Evolutionary conservation across 2,329 filamentous ascomycete species (phyloP).

Genomic region (Dactylellina drechsleri): DNA sequence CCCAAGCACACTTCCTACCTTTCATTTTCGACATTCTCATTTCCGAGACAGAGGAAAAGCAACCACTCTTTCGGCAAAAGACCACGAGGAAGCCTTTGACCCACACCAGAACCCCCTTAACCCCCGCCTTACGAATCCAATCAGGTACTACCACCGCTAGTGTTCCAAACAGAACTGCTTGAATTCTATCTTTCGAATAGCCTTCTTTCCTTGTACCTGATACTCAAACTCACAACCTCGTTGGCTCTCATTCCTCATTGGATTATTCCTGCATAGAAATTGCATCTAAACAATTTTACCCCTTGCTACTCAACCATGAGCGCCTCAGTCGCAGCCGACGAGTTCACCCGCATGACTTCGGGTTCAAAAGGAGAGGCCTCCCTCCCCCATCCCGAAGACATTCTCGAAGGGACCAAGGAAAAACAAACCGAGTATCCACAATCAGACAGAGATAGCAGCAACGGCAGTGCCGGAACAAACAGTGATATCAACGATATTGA

Average conservation of each 20-base stretch:
- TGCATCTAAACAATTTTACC: conserved; percentile 42
- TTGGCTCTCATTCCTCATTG: conserved; percentile 55
- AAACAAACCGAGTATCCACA: conserved; percentile 47
- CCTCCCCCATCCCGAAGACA: conserved; percentile 58
- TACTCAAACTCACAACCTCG: conserved; percentile 28
- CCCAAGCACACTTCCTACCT: conserved; percentile 42
- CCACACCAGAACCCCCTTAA: conserved; percentile 54
- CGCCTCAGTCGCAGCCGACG: conserved; percentile 53
- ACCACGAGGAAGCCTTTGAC: conserved; percentile 55
- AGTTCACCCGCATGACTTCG: conserved; percentile 53
- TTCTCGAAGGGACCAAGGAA: conserved; percentile 49
- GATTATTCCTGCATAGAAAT: conserved; percentile 32
- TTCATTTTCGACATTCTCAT: conserved; percentile 45
- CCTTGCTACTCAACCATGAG: conserved; percentile 52
- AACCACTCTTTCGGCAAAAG: conserved; percentile 45
- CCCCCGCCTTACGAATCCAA: conserved; percentile 54
- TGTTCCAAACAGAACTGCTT: conserved; percentile 37
- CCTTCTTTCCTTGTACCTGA: conserved; percentile 36
- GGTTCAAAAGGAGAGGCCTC: conserved; percentile 55
- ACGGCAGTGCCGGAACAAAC: conserved; percentile 55
- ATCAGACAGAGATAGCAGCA: conserved; percentile 50
- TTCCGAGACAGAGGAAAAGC: conserved; percentile 44
- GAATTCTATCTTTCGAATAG: conserved; percentile 38
- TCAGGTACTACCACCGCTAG: conserved; percentile 29
- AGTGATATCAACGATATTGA: conserved; percentile 54